Conservation (phyloP, 768 basidiomycete genomes). For the Boletus barrowsii region DNA sequence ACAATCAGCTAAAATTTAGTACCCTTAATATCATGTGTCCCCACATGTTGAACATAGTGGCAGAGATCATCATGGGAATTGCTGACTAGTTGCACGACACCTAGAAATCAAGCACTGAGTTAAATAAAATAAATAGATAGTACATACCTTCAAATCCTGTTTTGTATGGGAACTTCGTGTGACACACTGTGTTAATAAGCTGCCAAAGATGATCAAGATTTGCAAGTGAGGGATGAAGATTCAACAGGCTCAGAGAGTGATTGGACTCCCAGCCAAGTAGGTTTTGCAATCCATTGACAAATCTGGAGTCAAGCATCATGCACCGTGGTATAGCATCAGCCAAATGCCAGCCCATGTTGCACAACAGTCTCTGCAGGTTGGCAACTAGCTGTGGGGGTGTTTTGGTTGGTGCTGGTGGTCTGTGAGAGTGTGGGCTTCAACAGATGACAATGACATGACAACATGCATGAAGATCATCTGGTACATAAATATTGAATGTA, state of each 20-base stretch:
- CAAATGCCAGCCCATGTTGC: neutral
- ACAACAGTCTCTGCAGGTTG: neutral
- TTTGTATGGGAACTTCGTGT: neutral
- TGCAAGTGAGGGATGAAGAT: conserved; percentile 4
- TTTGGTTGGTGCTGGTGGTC: neutral
- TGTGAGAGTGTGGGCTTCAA: conserved; percentile 3
- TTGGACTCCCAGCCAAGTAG: neutral
- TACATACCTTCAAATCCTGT: neutral
- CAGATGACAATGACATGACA: conserved; percentile 1
- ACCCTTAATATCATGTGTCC: neutral
- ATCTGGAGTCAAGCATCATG: conserved; percentile 3
- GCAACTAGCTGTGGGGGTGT: neutral
- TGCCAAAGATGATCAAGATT: neutral
- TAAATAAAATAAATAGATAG: too few relatives aligned
- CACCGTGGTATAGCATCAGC: neutral
- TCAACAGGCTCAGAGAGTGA: neutral
- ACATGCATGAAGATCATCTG: neutral
- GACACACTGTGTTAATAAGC: neutral
- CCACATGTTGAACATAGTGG: neutral
- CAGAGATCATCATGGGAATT: too few relatives aligned
- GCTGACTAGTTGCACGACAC: too few relatives aligned
- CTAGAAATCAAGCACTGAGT: too few relatives aligned
- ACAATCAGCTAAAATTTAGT: neutral
- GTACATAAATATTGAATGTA: neutral
- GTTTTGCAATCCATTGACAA: neutral